phyloP scores from a whole-genome alignment of 768 basidiomycete species.

The Leccinum obscurum region DNA sequence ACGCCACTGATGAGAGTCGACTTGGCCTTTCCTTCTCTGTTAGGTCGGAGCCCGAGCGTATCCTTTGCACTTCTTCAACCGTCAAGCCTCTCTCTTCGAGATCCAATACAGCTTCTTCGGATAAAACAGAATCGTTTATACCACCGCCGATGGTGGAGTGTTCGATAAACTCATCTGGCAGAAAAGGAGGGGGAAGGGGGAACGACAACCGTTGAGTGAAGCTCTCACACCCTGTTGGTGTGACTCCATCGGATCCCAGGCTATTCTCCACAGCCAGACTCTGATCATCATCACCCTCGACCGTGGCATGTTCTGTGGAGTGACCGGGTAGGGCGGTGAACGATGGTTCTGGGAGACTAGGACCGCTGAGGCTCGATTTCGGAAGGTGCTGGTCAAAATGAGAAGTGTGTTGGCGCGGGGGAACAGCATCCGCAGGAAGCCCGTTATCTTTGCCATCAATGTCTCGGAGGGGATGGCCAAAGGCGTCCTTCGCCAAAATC shows the following conservation, averaged over 20 bases:
- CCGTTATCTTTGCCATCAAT: background rate
- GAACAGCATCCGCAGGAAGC: background rate
- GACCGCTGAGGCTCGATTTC: background rate
- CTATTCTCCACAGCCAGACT: background rate
- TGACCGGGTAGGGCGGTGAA: background rate
- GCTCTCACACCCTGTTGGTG: background rate
- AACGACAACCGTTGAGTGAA: slow-evolving; percentile 19
- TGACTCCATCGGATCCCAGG: background rate
- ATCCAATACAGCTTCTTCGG: background rate
- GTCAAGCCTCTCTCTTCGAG: background rate
- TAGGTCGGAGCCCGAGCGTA: slow-evolving; percentile 8
- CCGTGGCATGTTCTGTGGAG: background rate
- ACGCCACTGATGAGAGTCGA: slow-evolving; percentile 3
- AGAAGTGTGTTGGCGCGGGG: background rate
- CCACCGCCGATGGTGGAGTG: slow-evolving; percentile 3
- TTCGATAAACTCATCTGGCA: slow-evolving; percentile 5
- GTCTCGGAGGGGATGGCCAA: background rate
- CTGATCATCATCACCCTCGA: background rate
- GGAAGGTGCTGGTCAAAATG: background rate
- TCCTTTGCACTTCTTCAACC: slow-evolving; percentile 3
- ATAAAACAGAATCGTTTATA: background rate
- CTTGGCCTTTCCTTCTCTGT: slow-evolving; percentile 18
- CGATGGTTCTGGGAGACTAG: background rate
- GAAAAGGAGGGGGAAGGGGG: slow-evolving; percentile 20
- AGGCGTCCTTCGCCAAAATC: background rate